These are phyloP conservation scores for Colletotrichum scovillei DNA, from an alignment of 2,329 filamentous ascomycete genomes.

Conservation along the genomic window DNA sequence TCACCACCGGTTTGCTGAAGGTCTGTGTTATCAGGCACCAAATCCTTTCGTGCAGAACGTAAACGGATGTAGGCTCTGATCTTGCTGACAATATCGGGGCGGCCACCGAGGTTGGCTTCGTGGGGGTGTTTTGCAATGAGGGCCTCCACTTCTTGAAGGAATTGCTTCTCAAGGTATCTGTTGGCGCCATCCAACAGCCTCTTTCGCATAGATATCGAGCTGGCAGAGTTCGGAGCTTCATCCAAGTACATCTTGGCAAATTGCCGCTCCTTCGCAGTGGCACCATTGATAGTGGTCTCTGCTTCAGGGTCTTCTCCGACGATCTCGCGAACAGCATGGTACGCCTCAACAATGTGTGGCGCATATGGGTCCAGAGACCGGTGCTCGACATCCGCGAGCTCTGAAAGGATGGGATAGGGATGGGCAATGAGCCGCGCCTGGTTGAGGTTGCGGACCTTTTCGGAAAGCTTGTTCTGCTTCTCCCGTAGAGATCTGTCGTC, in stretches of 20 bases:
- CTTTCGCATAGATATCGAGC: constrained; percentile 77
- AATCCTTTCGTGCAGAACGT: constrained; percentile 81
- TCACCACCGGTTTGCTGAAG: constrained; percentile 84
- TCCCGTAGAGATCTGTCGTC: constrained; percentile 84
- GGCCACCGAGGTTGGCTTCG: constrained; percentile 89
- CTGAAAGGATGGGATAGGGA: constrained; percentile 79
- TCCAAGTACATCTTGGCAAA: constrained; percentile 84
- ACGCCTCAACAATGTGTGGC: constrained; percentile 82
- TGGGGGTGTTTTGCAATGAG: constrained; percentile 85
- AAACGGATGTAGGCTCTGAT: constrained; percentile 92
- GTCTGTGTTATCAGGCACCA: constrained; percentile 83
- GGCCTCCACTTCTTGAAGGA: constrained; percentile 80
- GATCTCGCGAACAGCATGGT: constrained; percentile 83
- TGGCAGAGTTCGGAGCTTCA: constrained; percentile 73
- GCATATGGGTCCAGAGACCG: constrained; percentile 77
- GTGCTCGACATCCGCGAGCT: constrained; percentile 80
- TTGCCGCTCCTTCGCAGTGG: constrained; percentile 78
- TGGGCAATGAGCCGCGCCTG: constrained; percentile 72
- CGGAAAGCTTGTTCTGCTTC: constrained; percentile 85
- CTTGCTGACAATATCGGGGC: constrained; percentile 89
- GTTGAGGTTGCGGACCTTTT: constrained; percentile 84
- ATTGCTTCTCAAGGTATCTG: constrained; percentile 82
- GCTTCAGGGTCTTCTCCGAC: constrained; percentile 76
- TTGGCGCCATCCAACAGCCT: constrained; percentile 85
- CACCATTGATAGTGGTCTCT: constrained; percentile 68